Percentiles rank a stretch among this genome's conserved stretches.
Evolutionary conservation across 495 filamentous ascomycete genomes (phyloP).

Genomic region (Penicillium steckii): DNA sequence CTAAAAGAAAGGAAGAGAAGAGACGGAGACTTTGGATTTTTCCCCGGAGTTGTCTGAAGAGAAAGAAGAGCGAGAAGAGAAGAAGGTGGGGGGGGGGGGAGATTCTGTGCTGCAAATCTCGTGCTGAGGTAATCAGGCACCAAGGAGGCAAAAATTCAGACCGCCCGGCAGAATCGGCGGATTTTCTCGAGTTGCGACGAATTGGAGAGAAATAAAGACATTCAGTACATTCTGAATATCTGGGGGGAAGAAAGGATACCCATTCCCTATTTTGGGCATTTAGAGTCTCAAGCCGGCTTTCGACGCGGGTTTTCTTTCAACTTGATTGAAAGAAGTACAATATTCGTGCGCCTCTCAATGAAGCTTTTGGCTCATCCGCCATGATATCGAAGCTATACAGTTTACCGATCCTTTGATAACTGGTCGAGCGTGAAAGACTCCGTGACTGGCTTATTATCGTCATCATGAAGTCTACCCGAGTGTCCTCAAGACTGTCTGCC

Average conservation of each 20-base stretch:
- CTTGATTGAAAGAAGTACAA: too few relatives aligned
- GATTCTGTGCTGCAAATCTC: slow-evolving; percentile 28
- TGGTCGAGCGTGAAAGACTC: background rate
- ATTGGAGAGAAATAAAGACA: too few relatives aligned
- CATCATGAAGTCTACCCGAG: background rate
- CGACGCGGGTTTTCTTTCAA: background rate
- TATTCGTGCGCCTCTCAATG: background rate
- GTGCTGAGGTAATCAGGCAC: slow-evolving; percentile 35
- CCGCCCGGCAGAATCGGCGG: background rate
- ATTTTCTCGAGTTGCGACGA: background rate
- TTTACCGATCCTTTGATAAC: background rate
- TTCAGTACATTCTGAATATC: too few relatives aligned
- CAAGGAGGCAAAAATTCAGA: slow-evolving; percentile 16
- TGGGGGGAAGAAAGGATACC: too few relatives aligned
- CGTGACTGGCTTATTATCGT: background rate
- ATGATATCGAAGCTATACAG: slow-evolving; percentile 18
- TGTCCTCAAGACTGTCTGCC: slow-evolving; percentile 16
- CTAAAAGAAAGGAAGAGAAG: slow-evolving; percentile 2
- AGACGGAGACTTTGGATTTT: slow-evolving; percentile 5
- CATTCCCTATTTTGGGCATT: too few relatives aligned
- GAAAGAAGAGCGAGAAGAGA: slow-evolving; percentile 10
- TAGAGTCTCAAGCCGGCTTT: background rate
- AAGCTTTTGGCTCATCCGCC: background rate
- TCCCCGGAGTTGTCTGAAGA: slow-evolving; percentile 15
- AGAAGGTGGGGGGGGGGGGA: slow-evolving; percentile 15